Base-by-base conservation (phyloP, 2,329 filamentous ascomycete genomes). In the Colletotrichum tofieldiae region DNA sequence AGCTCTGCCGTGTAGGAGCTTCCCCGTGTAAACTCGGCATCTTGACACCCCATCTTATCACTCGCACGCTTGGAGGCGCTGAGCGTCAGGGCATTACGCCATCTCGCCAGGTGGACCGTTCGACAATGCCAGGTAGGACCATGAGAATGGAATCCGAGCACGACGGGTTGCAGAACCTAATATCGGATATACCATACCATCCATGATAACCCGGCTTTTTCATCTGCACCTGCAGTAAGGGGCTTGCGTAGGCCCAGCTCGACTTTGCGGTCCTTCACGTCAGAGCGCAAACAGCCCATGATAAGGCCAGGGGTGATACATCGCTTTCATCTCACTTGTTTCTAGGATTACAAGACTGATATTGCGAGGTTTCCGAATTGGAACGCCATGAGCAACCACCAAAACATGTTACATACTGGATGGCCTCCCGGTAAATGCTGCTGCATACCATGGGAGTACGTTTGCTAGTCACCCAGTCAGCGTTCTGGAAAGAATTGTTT, bases 271-370 rank as follows among this genome's bases (percentile, higher is more conserved):
- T 52, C 18, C 23, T 29, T 54, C 23, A 23, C 49, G 23, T 51
- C 37, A 41, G 61, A 51, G 35, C 47, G 18, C 20, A 32, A 49
- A 49, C 64, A 41, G 26, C 14, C 51, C 14, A 55, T 67, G 55
- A 51, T 61, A 61, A 62, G 37, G 52, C 51, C 41, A 64, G 52
- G 51, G 51, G 23, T n/a, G 29, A 35, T 64, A 69, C 64, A 63
- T 9, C 20, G 14, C 41, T 32, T 9, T 29, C n/a, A 49, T 43
- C 49, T 9, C 39, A 41, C 20, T 7, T 56, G 49, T 9, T 23
- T 62, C 39, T 39, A 45, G 45, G 14, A 26, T 56, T 37, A 54
- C 49, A 20, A 61, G 23, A 49, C 16, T 39, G 41, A 23, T 35
- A 55, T 18, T n/a, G 51, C 51, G 35, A 52, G 51, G 60, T 32